These are phyloP conservation scores for Solanum chilense DNA, from an alignment of 257 asterid species.

Conservation along the genomic window DNA sequence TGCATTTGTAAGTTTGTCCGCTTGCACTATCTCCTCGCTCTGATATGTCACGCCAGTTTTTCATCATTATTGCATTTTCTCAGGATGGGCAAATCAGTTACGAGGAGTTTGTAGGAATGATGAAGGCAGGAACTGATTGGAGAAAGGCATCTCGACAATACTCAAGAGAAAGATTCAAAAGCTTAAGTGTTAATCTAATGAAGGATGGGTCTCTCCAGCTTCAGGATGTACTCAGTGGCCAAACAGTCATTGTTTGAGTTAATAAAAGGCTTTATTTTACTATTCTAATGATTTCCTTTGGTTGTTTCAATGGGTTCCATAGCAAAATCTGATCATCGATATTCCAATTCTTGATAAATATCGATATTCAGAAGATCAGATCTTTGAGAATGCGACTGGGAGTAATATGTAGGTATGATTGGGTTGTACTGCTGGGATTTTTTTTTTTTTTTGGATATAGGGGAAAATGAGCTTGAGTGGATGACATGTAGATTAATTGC, in stretches of 20 bases:
- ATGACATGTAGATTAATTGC: not conserved
- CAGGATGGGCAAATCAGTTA: slow-evolving; percentile 76
- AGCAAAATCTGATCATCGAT: not conserved
- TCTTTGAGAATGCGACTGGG: not conserved
- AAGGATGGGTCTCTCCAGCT: slow-evolving; percentile 84
- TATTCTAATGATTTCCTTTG: not conserved
- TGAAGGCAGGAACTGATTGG: slow-evolving; percentile 92
- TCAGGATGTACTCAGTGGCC: slow-evolving; percentile 69
- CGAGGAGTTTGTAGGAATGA: slow-evolving; percentile 86
- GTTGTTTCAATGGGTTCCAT: not conserved
- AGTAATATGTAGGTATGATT: not conserved
- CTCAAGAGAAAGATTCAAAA: slow-evolving; percentile 85
- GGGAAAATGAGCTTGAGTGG: not conserved
- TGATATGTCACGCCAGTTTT: not conserved
- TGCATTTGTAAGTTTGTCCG: not conserved
- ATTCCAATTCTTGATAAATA: not conserved
- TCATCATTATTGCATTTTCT: slow-evolving; percentile 3
- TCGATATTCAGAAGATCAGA: not conserved
- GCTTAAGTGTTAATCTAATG: slow-evolving; percentile 85
- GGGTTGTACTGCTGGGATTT: not conserved
- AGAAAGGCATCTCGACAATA: slow-evolving; percentile 90
- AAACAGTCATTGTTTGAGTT: slow-evolving; percentile 44
- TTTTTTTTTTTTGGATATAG: not conserved
- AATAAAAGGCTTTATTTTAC: slow-evolving; percentile 3
- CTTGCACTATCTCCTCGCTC: not conserved